Evolutionary conservation across 805 yeast genomes (phyloP), one percentile per base, ranked within the genome.

Genomic region (Candida quercuum): DNA sequence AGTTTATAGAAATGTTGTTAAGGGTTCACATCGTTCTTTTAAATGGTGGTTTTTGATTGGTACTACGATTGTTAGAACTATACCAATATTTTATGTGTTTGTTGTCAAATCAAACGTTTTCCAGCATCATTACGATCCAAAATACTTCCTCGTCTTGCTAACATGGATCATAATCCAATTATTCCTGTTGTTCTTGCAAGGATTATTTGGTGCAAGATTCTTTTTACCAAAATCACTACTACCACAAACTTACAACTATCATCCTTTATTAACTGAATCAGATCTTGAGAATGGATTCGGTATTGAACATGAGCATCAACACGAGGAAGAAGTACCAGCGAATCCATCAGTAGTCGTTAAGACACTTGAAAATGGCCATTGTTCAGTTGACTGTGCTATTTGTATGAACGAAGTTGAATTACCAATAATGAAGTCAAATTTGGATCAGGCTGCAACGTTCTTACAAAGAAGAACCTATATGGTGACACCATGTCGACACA

Each of bases 401-500:
- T 89, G 97, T 64, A 88, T 89, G 96, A 76, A 71, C 37, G 75
- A 76, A 10, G 74, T 86, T n/a, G 78, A 78, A 17, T 55, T 84
- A 16, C 81, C 81, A 15, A 61, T 77, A 1, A 43, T 54, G 23
- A 60, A 41, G 32, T 47, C 52, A 14, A 47, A 54, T 31, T 25
- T 46, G 26, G 57, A 47, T 17, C 52, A 42, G 32, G 53, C 52
- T 14, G 19, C 53, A 9, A 36, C 46, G 7, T 43, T 54, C 34
- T 33, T 52, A 20, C 44, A 43, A 24, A 48, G 59, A 40, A 66
- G 76, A 46, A 60, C 65, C 11, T 82, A 80, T 51, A 82, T 85
- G 93, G 76, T 87, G 3, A 86, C 98, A 0, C 97, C 97, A 2
- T 89, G 98, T 59, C 70, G 78, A 29, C 98, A 89, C 57, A 77